Evolutionary conservation across 306 rosid species (phyloP), one percentile per base, ranked within the genome.

Genomic region (Datisca glomerata): DNA sequence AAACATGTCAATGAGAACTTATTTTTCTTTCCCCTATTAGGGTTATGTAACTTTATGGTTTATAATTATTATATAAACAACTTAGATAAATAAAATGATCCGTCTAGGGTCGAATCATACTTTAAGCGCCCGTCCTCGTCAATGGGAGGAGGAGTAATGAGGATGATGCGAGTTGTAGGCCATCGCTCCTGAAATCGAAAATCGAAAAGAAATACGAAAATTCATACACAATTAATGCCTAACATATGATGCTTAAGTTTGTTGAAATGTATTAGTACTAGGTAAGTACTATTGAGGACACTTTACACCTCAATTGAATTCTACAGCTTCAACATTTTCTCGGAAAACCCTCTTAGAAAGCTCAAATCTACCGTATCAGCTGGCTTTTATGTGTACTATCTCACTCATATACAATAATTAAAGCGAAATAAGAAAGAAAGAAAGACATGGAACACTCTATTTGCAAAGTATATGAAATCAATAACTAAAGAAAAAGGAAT

Each of bases 121-220:
- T 65, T 50, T 19, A 81, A 67, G 23, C 93, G 79, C 18, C 59
- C 82, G 2, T 71, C 87, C 65, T 80, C 93, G 69, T 80, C 85
- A 11, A 85, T 77, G 28, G 96, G 96, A 31, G 96, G 96, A 23
- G 96, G 96, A 20, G 93, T 80, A 47, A 85, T 67, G 13, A 80
- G 82, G 39, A 85, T 14, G 53, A 85, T 56, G 29, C 24, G 61
- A 62, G 82, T 72, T 60, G 64, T 35, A 13, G 93, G 70, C 96
- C 96, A 85, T 46, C 24, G 62, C 71, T 64, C 77, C 96, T 77
- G 72, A 36, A 59, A 54, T 24, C 42, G 45, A 67, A 36, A 59
- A 54, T 24, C 42, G 45, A 67, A 60, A 13, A 31, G 44, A 44
- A 42, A 15, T 8, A 61, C 27, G 7, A 43, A 49, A 36, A 51